These are phyloP conservation scores for Wallacemonas rigidus DNA, from an alignment of 208 protist species.

Conservation along the genomic window DNA sequence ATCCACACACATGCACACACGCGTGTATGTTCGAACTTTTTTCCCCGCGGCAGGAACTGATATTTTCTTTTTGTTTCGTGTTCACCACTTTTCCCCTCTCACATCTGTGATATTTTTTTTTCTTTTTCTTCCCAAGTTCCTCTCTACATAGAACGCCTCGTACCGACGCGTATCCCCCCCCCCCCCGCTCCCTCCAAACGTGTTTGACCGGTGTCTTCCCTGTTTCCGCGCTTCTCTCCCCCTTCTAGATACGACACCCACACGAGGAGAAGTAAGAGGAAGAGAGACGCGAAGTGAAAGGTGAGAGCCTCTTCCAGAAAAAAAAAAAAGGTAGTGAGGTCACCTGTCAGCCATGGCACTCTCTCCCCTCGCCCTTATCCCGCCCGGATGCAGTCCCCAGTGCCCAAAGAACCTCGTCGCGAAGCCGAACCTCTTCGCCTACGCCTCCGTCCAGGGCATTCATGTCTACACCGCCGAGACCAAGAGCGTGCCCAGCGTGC, in stretches of 20 bases:
- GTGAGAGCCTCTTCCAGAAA: too few relatives aligned
- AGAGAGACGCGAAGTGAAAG: too few relatives aligned
- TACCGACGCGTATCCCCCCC: too few relatives aligned
- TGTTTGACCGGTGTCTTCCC: too few relatives aligned
- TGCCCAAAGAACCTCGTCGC: conserved; percentile 55
- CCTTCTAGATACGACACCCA: too few relatives aligned
- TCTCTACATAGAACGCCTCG: too few relatives aligned
- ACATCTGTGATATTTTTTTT: background rate
- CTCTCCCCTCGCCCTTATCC: conserved; percentile 59
- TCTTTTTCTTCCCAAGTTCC: background rate
- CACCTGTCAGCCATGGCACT: conserved; percentile 44
- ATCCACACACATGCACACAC: too few relatives aligned
- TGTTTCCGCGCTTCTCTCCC: too few relatives aligned
- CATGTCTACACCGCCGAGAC: conserved; percentile 52
- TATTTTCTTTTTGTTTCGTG: background rate
- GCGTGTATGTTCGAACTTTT: too few relatives aligned
- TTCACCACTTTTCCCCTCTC: background rate
- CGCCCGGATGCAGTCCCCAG: conserved; percentile 68
- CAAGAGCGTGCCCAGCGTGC: conserved; percentile 23
- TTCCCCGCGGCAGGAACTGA: background rate
- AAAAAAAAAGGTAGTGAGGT: conserved; percentile 16
- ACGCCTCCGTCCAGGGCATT: conserved; percentile 55
- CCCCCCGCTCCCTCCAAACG: too few relatives aligned
- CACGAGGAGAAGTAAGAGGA: too few relatives aligned
- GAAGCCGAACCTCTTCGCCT: conserved; percentile 60